phyloP scores from a whole-genome alignment of 148 eudicot genomes.

The Vaccinium darrowii region DNA sequence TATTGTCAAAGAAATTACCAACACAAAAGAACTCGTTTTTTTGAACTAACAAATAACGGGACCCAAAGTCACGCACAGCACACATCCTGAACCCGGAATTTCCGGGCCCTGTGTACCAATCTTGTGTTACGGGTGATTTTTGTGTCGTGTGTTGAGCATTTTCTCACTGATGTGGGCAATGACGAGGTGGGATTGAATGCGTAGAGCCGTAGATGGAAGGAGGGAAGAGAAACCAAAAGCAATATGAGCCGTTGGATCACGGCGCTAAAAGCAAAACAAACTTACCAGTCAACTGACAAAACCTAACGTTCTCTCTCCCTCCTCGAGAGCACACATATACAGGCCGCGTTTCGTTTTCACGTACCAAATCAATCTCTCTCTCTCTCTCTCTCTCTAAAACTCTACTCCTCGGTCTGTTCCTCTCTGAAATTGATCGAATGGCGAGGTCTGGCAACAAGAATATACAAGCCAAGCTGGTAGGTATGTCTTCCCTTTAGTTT shows the following conservation, averaged over 20 bases:
- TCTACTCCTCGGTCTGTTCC: background rate
- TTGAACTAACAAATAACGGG: no score
- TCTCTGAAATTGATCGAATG: conserved; percentile 22
- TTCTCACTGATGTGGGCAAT: background rate
- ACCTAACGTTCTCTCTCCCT: conserved; percentile 27
- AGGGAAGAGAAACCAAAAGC: background rate
- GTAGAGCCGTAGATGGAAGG: background rate
- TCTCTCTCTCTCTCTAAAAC: background rate
- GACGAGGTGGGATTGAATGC: background rate
- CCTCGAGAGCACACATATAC: background rate
- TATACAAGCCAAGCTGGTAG: conserved; percentile 74
- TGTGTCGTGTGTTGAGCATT: background rate
- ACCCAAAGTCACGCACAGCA: no score
- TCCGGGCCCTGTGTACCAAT: no score
- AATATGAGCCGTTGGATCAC: conserved; percentile 11
- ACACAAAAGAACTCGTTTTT: no score
- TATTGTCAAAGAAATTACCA: no score
- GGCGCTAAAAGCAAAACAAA: conserved; percentile 7
- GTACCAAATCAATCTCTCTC: background rate
- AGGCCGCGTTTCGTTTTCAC: background rate
- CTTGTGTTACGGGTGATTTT: no score
- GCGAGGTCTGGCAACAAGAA: conserved; percentile 43
- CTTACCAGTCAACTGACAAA: conserved; percentile 28
- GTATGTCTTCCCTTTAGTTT: conserved; percentile 38
- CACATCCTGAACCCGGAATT: no score